Base-by-base conservation (phyloP, 2,329 filamentous ascomycete species). In the Chaetoscypha palmicola region DNA sequence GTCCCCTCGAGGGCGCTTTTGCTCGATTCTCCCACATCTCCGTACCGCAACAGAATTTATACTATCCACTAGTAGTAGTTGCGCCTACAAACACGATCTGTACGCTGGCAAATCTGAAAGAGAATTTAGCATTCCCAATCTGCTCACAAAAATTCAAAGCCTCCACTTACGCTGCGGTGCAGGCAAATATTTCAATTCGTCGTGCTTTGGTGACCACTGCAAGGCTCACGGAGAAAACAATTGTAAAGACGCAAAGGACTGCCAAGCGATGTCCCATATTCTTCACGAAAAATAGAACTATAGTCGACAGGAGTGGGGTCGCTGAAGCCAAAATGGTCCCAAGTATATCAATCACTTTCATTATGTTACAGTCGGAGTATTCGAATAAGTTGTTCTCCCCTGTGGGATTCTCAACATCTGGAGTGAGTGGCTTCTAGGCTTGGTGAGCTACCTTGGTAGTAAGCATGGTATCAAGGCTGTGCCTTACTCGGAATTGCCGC, bases 111-210 rank as follows among this genome's bases (percentile, higher is more conserved):
- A 43, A 47, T n/a, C 43, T 47, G 5, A n/a, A 5, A 16, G 16
- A n/a, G n/a, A 14, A 2, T 3, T 38, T n/a, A 34, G 14, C 24
- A n/a, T 16, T 11, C 12, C 14, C 16, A 31, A 12, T 19, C 16
- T 21, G 20, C 10, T 21, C n/a, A 28, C n/a, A 19, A 31, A 31
- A 10, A 11, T 16, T 32, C 21, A 4, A n/a, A 12, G 17, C 26
- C 16, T 8, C 4, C n/a, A 56, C 58, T 50, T 51, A 61, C 52
- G 59, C 57, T 38, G 58, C 59, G 2, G 57, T 59, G 11, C 53
- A 54, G 9, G 56, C 51, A 28, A 61, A 58, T 16, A 61, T 54
- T 50, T 62, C 58, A 17, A 56, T 56, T 33, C 58, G 50, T 31
- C 51, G 51, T 9, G 57, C 52, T 23, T 56, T 57, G 3, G 56